Base-by-base conservation (phyloP, 2,329 filamentous ascomycete genomes). In the Arthrobotrys conoides region DNA sequence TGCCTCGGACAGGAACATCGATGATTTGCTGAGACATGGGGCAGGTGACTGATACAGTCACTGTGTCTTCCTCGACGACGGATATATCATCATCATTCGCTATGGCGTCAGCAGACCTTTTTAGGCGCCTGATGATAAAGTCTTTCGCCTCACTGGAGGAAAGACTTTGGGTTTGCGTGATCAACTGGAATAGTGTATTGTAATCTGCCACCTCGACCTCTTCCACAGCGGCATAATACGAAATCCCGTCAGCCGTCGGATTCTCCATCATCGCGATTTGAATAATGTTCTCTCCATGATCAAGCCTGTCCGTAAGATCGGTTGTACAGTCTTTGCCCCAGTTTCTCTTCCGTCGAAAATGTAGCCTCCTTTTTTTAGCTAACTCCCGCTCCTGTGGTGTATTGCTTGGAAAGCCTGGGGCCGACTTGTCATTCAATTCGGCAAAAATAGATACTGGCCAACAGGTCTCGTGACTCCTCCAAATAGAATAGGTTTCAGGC, bases 321-420 rank as follows among this genome's bases (percentile, higher is more conserved):
- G 92, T 86, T 0, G 94, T 91, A 8, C 93, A 84, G 81, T 96
- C 92, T 81, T 91, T 92, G 10, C 90, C 91, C 82, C 94, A 88
- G 79, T 96, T 91, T 0, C 89, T 83, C 81, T 92, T 93, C 30
- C 91, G 88, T 48, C 91, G 88, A 9, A 89, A 83, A 24, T 86
- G 85, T 16, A 93, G 83, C 38, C 53, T 71, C 10, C 89, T 85
- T 0, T 84, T 82, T 0, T 84, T 86, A 81, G 97, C 97, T 77
- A 96, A 83, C 16, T 88, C 86, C 77, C 95, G 87, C 78, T 71
- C 67, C 33, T 59, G 24, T 90, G 92, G 0, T 8, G 64, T 22
- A 10, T 63, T 77, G 14, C 20, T 59, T 22, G 53, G n/a, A n/a
- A 55, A 27, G 30, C 64, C 66, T 22, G 44, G 49, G n/a, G 53